Percentiles rank a stretch among this genome's conserved stretches.
phyloP scores from a whole-genome alignment of 2,329 filamentous ascomycete species.

The Verticillium longisporum region DNA sequence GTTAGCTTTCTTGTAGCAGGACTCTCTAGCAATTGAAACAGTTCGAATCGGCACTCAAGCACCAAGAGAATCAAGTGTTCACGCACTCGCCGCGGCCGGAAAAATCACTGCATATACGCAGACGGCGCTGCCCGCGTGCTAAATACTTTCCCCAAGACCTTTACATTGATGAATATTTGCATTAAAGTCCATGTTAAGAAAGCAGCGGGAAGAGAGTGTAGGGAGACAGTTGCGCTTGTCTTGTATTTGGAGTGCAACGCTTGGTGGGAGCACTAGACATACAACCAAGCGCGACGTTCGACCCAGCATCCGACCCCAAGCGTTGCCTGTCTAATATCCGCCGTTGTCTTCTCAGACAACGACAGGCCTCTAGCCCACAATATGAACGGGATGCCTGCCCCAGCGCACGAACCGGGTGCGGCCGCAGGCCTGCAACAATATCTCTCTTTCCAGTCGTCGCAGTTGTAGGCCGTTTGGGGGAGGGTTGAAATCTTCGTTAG shows the following conservation, averaged over 20 bases:
- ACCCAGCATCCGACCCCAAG: background rate
- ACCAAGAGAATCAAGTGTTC: too few relatives aligned
- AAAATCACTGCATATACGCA: too few relatives aligned
- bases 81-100: too few relatives aligned
- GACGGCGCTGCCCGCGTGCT: too few relatives aligned
- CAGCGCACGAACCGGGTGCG: background rate
- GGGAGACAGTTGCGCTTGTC: background rate
- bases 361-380: background rate
- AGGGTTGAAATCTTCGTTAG: conserved; percentile 21
- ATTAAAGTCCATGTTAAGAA: background rate
- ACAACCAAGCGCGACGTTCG: background rate
- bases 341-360: background rate
- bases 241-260: background rate
- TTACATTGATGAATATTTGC: background rate
- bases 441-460: conserved; percentile 6
- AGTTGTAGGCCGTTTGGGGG: conserved; percentile 14
- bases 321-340: background rate
- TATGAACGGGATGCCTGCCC: background rate
- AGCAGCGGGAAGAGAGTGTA: background rate
- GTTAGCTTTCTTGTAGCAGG: background rate
- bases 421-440: background rate
- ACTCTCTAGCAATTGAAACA: background rate
- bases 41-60: background rate
- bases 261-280: background rate
- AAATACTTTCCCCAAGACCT: too few relatives aligned